Evolutionary conservation across 2,329 filamentous ascomycete genomes (phyloP).

Genomic region (Colletotrichum sp.): DNA sequence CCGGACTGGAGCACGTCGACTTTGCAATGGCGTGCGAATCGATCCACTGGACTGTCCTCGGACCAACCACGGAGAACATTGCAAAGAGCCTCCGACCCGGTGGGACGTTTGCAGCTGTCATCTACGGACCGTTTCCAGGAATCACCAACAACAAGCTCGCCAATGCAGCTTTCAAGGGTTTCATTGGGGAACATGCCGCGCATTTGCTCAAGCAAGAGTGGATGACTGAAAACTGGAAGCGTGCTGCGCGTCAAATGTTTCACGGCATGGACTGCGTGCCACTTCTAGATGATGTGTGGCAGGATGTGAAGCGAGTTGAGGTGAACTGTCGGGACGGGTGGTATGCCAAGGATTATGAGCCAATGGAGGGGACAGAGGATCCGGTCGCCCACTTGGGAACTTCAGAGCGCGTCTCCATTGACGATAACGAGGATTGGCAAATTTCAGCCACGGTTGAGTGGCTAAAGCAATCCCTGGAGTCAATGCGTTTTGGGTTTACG

Average conservation of each 20-base stretch:
- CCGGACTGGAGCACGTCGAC: neutral
- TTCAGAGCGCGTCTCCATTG: neutral
- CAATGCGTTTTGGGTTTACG: slow-evolving; percentile 2
- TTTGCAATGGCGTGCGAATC: slow-evolving; percentile 10
- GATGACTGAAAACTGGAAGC: slow-evolving; percentile 4
- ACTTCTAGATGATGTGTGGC: neutral
- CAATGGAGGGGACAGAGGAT: neutral
- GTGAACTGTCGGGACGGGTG: neutral
- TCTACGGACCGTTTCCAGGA: slow-evolving; percentile 2
- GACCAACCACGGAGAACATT: neutral
- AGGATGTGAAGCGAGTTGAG: slow-evolving; percentile 5
- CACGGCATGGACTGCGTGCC: slow-evolving; percentile 1
- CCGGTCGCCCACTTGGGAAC: neutral
- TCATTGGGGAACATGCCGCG: neutral
- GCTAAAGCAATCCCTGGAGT: slow-evolving; percentile 10
- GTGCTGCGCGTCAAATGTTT: slow-evolving; percentile 6
- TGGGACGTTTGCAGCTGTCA: slow-evolving; percentile 1
- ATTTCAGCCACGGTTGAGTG: slow-evolving; percentile 1
- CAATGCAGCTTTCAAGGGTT: neutral
- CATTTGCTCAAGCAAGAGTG: neutral
- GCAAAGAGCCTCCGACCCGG: neutral
- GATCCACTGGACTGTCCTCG: slow-evolving; percentile 2
- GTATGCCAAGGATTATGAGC: slow-evolving; percentile 1
- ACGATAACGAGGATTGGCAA: neutral
- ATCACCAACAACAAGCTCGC: neutral